Base-by-base conservation (phyloP, 2,329 filamentous ascomycete genomes). In the Aspergillus carbonarius region DNA sequence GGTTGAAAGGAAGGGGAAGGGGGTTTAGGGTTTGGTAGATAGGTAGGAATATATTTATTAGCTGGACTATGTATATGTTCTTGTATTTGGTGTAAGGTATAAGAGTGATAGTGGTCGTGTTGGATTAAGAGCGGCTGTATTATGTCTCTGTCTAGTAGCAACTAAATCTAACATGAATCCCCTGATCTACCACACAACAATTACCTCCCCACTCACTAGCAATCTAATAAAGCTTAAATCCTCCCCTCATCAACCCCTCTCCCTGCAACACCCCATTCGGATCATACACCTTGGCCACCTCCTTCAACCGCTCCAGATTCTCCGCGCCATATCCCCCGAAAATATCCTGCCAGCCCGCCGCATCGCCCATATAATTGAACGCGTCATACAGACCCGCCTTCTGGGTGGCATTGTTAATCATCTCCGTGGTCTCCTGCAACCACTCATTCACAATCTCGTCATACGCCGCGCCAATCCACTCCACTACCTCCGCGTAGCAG, bases 401-500 rank as follows among this genome's bases (percentile, higher is more conserved):
- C 54, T 63, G 44, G 4, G 69, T 70, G 1, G 65, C 68, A 30
- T 66, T 66, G 62, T 71, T 71, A 25, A 70, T 70, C 49, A 60
- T 58, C 57, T 55, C 74, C 52, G 58, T 75, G 30, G 70, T 71
- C 15, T 70, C 63, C 44, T 68, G 63, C 12, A 75, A 60, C 70
- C 69, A 78, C 1, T 65, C 63, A 35, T 69, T 68, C 5, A 79
- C 66, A 25, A 67, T 62, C 1, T 67, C 60, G 46, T 70, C 66
- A 39, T 70, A 70, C 10, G 60, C 62, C 0, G 63, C 62, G 2
- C 67, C 68, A 1, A 74, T 65, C 55, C 76, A 75, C 55, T 73
- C 64, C 30, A 78, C 71, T 15, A 72, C 72, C 57, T 74, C 73
- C 1, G 70, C 73, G 2, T 74, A 78, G 60, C 74, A 74, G 15